These are phyloP conservation scores for Scalesia atractyloides DNA, from an alignment of 129 eudicot genomes.

Conservation along the genomic window DNA sequence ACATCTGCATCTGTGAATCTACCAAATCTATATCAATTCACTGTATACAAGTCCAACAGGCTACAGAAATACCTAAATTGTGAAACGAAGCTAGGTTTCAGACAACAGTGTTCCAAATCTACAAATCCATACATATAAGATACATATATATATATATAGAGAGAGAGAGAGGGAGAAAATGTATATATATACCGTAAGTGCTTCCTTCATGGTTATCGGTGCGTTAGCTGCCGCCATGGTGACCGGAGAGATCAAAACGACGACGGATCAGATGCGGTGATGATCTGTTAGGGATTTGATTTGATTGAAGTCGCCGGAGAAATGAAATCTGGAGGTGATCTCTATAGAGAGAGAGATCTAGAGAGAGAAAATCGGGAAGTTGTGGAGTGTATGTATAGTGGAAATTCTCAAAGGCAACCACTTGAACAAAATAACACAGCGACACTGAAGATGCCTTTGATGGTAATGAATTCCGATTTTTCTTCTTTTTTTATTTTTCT, in stretches of 20 bases:
- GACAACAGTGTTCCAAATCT: neutral
- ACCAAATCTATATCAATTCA: conserved; percentile 7
- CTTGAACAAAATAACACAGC: conserved; percentile 25
- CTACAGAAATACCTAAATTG: conserved; percentile 10
- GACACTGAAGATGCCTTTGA: conserved; percentile 36
- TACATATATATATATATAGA: too few species aligned
- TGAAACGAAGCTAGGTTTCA: conserved; percentile 24
- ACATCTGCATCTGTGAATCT: conserved; percentile 1
- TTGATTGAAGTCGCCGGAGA: conserved; percentile 24
- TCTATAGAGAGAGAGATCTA: conserved; percentile 35
- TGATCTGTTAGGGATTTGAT: conserved; percentile 35
- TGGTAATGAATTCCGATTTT: conserved; percentile 7
- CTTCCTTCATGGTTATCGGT: conserved; percentile 95
- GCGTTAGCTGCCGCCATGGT: conserved; percentile 99
- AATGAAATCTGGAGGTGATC: conserved; percentile 14
- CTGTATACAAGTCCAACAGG: conserved; percentile 7
- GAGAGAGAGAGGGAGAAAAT: too few species aligned
- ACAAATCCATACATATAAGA: neutral
- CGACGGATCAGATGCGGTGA: conserved; percentile 41
- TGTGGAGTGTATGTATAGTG: conserved; percentile 21
- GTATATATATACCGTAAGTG: conserved; percentile 87
- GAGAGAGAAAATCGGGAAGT: conserved; percentile 42
- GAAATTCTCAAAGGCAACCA: conserved; percentile 19
- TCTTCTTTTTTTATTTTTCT: neutral
- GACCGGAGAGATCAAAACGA: conserved; percentile 43